A percentile compares a stretch with the other conserved stretches of the same genome.
phyloP scores from a whole-genome alignment of 768 basidiomycete species.

The Dacryopinax primogenitus region DNA sequence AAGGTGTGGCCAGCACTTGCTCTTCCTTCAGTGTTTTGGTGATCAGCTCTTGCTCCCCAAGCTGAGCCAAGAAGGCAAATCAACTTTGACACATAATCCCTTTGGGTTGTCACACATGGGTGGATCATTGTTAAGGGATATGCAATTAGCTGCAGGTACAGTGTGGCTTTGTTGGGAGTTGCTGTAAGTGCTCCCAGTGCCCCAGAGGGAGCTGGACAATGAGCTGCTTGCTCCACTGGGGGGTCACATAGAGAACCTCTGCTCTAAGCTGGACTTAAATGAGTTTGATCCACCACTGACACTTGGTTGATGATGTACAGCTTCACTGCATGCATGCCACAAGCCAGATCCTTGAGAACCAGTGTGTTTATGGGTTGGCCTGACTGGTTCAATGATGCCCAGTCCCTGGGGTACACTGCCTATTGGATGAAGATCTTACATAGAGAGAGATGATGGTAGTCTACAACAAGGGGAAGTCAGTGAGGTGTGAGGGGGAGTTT shows the following conservation, averaged over 20 bases:
- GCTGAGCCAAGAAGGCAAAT: constrained; percentile 1
- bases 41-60: background rate
- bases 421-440: background rate
- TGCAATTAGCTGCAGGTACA: background rate
- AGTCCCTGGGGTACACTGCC: background rate
- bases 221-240: background rate
- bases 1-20: background rate
- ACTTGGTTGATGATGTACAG: background rate
- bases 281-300: background rate
- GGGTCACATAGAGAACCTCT: background rate
- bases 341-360: background rate
- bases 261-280: background rate
- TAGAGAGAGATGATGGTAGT: background rate
- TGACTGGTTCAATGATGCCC: background rate
- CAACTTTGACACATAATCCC: background rate
- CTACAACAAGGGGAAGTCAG: background rate
- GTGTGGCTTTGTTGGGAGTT: background rate
- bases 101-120: background rate
- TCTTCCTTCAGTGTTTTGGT: background rate
- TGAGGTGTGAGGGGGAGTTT: background rate
- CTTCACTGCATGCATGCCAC: background rate
- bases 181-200: background rate
- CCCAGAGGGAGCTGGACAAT: background rate
- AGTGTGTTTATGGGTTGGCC: background rate
- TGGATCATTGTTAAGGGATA: background rate